Conservation (phyloP, 371 early-diverging fungal species). For the Capillidium heterosporum region DNA sequence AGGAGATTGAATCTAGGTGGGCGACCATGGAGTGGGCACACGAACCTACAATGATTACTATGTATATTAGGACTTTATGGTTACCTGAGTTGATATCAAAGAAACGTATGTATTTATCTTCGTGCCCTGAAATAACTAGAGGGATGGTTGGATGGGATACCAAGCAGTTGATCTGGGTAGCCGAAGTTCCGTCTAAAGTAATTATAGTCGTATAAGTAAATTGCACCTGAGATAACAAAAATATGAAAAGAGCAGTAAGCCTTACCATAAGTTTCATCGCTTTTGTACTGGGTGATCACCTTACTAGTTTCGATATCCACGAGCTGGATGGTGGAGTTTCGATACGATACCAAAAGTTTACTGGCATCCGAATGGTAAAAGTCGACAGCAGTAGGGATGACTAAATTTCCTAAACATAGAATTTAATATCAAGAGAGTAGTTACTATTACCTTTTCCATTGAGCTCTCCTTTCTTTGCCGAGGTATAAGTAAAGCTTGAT, state of each 20-base stretch:
- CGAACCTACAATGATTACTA: conserved; percentile 18
- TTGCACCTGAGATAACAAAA: not conserved
- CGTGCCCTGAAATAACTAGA: conserved; percentile 52
- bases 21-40: conserved; percentile 41
- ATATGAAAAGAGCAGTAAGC: too few species aligned
- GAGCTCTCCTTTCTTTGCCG: conserved; percentile 6
- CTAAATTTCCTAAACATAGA: conserved; percentile 8
- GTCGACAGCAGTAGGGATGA: conserved; percentile 46
- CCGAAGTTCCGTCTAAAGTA: conserved; percentile 30
- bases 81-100: conserved; percentile 55
- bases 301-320: conserved; percentile 65
- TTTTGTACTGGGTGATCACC: conserved; percentile 27
- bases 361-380: conserved; percentile 37
- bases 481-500: conserved; percentile 26
- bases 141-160: conserved; percentile 58
- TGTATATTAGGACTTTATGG: not conserved
- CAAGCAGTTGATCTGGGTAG: conserved; percentile 60
- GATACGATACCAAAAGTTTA: conserved; percentile 44
- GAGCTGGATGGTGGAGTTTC: conserved; percentile 38
- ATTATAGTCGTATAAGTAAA: not conserved
- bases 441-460: conserved; percentile 3
- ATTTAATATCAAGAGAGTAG: not conserved
- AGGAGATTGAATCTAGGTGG: conserved; percentile 45
- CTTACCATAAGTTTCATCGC: conserved; percentile 41
- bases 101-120: conserved; percentile 56